Percentiles rank a stretch among this genome's conserved stretches.
Conservation (phyloP, 139 green algal species). For the Chlorella sp. region DNA sequence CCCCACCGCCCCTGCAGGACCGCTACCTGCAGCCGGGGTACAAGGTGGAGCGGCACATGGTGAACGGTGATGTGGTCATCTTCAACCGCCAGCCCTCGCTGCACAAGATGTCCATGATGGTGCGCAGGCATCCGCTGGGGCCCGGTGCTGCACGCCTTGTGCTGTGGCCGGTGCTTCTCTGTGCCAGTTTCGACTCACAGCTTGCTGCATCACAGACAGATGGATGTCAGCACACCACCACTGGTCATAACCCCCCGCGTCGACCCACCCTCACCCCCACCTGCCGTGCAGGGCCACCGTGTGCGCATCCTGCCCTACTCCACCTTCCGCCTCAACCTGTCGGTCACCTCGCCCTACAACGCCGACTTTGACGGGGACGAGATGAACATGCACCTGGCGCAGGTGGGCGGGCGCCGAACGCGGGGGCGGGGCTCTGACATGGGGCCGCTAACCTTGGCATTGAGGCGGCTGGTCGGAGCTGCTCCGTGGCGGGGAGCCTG, state of each 20-base stretch:
- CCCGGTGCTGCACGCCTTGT: not conserved
- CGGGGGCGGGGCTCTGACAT: too few species aligned
- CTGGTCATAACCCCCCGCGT: not conserved
- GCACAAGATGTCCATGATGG: conserved; percentile 99
- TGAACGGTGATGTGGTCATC: conserved; percentile 96
- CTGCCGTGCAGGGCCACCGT: conserved; percentile 70
- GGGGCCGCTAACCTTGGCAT: too few species aligned
- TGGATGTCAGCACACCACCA: not conserved
- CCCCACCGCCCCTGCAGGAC: conserved; percentile 37
- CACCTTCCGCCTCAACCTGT: conserved; percentile 94
- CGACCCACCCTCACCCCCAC: too few species aligned
- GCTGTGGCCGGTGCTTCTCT: not conserved
- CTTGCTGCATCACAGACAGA: too few species aligned
- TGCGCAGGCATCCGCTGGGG: not conserved
- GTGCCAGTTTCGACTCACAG: too few species aligned
- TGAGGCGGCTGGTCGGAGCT: too few species aligned
- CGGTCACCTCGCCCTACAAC: conserved; percentile 99
- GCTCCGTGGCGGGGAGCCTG: too few species aligned
- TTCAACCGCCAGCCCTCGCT: conserved; percentile 99
- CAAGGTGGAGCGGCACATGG: conserved; percentile 95
- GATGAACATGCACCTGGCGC: conserved; percentile 99
- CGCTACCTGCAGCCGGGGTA: conserved; percentile 83
- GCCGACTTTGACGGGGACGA: conserved; percentile 99
- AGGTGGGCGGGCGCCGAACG: too few species aligned
- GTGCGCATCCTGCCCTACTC: conserved; percentile 94